Evolutionary conservation across 768 basidiomycete genomes (phyloP).

Genomic region (Plicaturopsis crispa): DNA sequence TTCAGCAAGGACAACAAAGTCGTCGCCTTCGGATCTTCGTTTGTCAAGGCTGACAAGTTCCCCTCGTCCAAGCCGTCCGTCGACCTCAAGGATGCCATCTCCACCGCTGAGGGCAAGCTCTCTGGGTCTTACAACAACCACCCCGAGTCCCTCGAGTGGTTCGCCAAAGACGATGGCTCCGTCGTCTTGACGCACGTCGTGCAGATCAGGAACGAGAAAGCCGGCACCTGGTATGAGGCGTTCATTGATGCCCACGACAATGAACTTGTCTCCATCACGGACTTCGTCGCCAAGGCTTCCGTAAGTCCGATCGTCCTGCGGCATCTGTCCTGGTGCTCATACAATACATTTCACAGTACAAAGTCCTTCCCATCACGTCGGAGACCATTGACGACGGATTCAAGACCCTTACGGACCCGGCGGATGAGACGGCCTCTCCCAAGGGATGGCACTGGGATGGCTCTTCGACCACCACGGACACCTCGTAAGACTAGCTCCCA

Average conservation of each 20-base stretch:
- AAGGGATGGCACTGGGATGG: constrained; percentile 8
- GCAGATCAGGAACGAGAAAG: constrained; percentile 24
- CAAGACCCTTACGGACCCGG: neutral
- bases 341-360: neutral
- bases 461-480: constrained; percentile 17
- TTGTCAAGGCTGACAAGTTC: constrained; percentile 15
- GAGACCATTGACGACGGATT: neutral
- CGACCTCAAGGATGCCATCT: neutral
- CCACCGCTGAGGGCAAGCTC: neutral
- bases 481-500: too few species aligned
- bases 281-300: neutral
- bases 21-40: constrained; percentile 23
- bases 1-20: constrained; percentile 17
- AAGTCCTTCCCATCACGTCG: neutral
- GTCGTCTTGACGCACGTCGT: constrained; percentile 11
- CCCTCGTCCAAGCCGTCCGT: neutral
- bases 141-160: neutral
- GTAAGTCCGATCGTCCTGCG: too few species aligned
- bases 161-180: neutral
- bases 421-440: neutral
- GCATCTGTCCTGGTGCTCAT: too few species aligned
- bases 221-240: constrained; percentile 3
- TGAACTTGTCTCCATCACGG: neutral
- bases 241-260: neutral
- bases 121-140: neutral